phyloP scores from a whole-genome alignment of 305 asterid genomes.

The Fraxinus velutina region DNA sequence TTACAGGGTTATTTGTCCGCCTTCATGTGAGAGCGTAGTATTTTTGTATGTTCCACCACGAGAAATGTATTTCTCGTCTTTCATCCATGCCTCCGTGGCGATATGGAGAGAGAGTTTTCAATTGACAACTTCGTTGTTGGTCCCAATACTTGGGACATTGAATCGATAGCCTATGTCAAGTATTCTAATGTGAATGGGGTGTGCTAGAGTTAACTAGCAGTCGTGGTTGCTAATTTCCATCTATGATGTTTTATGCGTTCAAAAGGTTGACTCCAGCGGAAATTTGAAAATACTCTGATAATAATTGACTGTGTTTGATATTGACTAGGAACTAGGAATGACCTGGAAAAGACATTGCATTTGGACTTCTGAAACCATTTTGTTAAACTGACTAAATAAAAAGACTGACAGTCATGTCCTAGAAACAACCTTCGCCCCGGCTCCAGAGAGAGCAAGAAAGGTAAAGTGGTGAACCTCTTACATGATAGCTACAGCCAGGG shows the following conservation, averaged over 20 bases:
- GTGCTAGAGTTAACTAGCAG: not conserved
- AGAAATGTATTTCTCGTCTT: not conserved
- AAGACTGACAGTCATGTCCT: slow-evolving; percentile 7
- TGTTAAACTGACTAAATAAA: not conserved
- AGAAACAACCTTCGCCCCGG: not conserved
- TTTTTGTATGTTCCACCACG: not conserved
- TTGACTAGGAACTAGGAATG: not conserved
- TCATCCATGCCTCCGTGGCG: not conserved
- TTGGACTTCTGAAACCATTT: not conserved
- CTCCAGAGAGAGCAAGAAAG: not conserved
- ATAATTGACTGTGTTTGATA: not conserved
- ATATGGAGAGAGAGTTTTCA: not conserved
- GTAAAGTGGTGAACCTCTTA: not conserved
- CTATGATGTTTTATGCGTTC: not conserved
- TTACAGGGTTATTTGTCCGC: not conserved
- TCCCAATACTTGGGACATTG: not conserved
- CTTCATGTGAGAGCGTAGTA: not conserved
- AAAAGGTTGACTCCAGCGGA: not conserved
- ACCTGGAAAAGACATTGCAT: not conserved
- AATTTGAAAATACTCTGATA: not conserved
- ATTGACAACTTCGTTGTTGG: not conserved
- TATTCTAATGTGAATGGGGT: not conserved
- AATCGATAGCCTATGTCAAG: not conserved
- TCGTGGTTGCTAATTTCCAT: not conserved
- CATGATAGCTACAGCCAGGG: not conserved